Evolutionary conservation across 129 eudicot species (phyloP).

Genomic region (Pittosporum tobira): DNA sequence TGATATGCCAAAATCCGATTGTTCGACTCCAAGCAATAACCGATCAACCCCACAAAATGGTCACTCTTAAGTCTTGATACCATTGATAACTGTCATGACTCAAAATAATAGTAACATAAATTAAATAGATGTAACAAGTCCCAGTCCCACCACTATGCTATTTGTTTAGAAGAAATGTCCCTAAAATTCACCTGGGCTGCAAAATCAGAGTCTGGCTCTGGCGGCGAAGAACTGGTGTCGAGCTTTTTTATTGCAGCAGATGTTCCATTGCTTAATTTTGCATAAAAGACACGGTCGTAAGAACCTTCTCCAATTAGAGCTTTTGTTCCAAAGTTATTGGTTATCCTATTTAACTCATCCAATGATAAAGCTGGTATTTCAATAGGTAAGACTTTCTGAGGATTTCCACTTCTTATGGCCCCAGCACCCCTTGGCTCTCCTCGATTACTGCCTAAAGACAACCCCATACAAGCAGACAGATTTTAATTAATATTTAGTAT

Average conservation of each 20-base stretch:
- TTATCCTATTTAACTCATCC: constrained; percentile 38
- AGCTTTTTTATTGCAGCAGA: constrained; percentile 43
- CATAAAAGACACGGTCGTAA: constrained; percentile 50
- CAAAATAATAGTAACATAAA: not conserved
- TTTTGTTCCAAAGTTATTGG: constrained; percentile 34
- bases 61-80: constrained; percentile 62
- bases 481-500: not conserved
- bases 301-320: constrained; percentile 60
- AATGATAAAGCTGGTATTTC: constrained; percentile 42
- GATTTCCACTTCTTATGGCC: constrained; percentile 28
- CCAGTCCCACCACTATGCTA: not conserved
- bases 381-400: constrained; percentile 31
- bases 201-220: constrained; percentile 40
- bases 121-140: not conserved
- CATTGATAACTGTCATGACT: constrained; percentile 36
- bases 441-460: constrained; percentile 43
- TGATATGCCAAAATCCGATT: constrained; percentile 53
- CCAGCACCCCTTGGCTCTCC: constrained; percentile 49
- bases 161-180: too few relatives aligned
- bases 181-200: constrained; percentile 34
- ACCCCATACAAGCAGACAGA: not conserved
- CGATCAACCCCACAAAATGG: constrained; percentile 38
- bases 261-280: constrained; percentile 31
- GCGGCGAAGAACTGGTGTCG: constrained; percentile 40
- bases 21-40: constrained; percentile 49